Conservation (phyloP, 2,329 filamentous ascomycete genomes). For the Coleophoma cylindrospora region DNA sequence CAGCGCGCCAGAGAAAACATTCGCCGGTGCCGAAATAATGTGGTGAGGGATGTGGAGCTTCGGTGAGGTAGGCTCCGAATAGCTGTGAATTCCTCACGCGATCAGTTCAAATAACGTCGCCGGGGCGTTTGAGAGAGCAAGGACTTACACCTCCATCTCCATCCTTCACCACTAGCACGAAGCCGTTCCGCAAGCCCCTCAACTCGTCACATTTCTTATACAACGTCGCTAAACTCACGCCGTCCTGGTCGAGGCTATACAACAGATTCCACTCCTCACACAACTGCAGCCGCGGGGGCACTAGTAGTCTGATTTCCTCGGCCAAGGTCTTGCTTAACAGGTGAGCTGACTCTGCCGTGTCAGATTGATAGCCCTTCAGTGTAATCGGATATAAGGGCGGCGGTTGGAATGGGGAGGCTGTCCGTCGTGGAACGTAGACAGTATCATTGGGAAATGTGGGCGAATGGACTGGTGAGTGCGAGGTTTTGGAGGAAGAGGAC, state of each 20-base stretch:
- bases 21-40: slow-evolving; percentile 96
- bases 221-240: slow-evolving; percentile 78
- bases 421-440: slow-evolving; percentile 38
- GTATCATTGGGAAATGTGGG: slow-evolving; percentile 9
- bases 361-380: slow-evolving; percentile 59
- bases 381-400: slow-evolving; percentile 80
- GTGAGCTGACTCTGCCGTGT: slow-evolving; percentile 53
- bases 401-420: slow-evolving; percentile 75
- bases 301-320: slow-evolving; percentile 86
- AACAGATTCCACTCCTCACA: slow-evolving; percentile 80
- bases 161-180: slow-evolving; percentile 84
- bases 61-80: slow-evolving; percentile 92
- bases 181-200: slow-evolving; percentile 69
- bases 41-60: slow-evolving; percentile 72
- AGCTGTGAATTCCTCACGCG: slow-evolving; percentile 37
- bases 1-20: slow-evolving; percentile 86
- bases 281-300: slow-evolving; percentile 83
- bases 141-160: slow-evolving; percentile 62
- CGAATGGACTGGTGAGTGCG: slow-evolving; percentile 1
- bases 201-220: slow-evolving; percentile 74
- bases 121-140: background rate
- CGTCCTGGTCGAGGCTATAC: slow-evolving; percentile 90
- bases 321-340: slow-evolving; percentile 71
- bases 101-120: no score
- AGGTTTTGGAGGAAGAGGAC: slow-evolving; percentile 14